Conservation (phyloP, 1,139 yeast species). For the Meyerozyma carpophila region DNA sequence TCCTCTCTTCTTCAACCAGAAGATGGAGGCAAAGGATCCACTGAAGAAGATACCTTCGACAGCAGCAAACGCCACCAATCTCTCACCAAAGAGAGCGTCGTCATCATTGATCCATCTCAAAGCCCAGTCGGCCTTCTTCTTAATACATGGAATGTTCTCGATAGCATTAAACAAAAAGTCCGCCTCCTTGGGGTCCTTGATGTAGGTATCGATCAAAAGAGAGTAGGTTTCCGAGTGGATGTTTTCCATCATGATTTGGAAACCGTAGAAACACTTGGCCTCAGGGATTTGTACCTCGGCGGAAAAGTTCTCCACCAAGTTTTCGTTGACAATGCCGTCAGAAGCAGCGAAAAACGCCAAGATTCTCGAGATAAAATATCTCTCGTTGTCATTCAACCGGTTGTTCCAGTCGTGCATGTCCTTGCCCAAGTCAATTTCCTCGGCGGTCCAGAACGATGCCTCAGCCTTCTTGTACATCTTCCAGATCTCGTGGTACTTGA, state of each 20-base stretch:
- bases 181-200: constrained; percentile 91
- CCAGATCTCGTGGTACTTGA: constrained; percentile 97
- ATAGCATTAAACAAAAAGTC: constrained; percentile 88
- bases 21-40: constrained; percentile 96
- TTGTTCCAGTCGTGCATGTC: constrained; percentile 89
- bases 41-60: constrained; percentile 98
- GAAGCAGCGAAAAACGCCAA: constrained; percentile 98
- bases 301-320: constrained; percentile 92
- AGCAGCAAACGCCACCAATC: constrained; percentile 97
- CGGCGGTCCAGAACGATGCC: constrained; percentile 99
- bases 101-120: constrained; percentile 89
- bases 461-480: constrained; percentile 98
- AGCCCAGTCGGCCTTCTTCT: constrained; percentile 98
- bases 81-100: constrained; percentile 86
- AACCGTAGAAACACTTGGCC: constrained; percentile 97
- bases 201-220: constrained; percentile 85
- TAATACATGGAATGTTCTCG: constrained; percentile 89
- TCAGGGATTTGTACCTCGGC: constrained; percentile 97
- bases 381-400: constrained; percentile 79
- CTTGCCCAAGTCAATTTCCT: constrained; percentile 93
- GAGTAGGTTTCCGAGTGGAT: constrained; percentile 98
- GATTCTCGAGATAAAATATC: constrained; percentile 84
- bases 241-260: constrained; percentile 99
- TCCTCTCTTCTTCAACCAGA: constrained; percentile 97
- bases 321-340: constrained; percentile 96